Conservation (phyloP, 176 grass and related monocot genomes). For the Cenchrus americanus region DNA sequence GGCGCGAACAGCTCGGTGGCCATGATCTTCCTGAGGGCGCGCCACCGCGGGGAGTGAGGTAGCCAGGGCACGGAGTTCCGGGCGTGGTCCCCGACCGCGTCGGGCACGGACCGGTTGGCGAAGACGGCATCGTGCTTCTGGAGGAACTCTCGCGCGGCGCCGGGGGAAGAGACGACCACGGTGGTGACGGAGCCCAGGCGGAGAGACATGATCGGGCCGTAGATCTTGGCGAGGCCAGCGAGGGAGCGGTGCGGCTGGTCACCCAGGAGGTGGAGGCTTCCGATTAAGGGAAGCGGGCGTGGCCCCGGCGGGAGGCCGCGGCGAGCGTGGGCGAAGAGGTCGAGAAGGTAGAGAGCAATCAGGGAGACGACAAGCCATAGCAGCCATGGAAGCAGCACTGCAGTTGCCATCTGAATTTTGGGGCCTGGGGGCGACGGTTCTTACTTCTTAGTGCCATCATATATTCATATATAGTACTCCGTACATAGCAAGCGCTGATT, state of each 20-base stretch:
- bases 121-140: constrained; percentile 43
- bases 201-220: constrained; percentile 40
- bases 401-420: not conserved
- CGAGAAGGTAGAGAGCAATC: not conserved
- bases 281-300: not conserved
- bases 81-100: not conserved
- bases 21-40: constrained; percentile 27
- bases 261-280: not conserved
- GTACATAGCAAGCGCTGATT: too few relatives aligned
- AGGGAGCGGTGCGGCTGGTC: not conserved
- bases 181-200: constrained; percentile 35
- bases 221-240: not conserved
- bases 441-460: too few relatives aligned
- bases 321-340: not conserved
- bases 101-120: not conserved
- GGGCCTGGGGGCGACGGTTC: too few relatives aligned
- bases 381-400: not conserved
- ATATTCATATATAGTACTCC: too few relatives aligned
- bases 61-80: not conserved
- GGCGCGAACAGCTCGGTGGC: constrained; percentile 37
- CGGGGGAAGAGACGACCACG: constrained; percentile 19
- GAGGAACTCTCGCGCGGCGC: constrained; percentile 14
- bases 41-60: not conserved
- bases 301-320: not conserved
- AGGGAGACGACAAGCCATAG: not conserved